Conservation (phyloP, 345 rosid genomes). For the thale cress (Arabidopsis thaliana) region DNA sequence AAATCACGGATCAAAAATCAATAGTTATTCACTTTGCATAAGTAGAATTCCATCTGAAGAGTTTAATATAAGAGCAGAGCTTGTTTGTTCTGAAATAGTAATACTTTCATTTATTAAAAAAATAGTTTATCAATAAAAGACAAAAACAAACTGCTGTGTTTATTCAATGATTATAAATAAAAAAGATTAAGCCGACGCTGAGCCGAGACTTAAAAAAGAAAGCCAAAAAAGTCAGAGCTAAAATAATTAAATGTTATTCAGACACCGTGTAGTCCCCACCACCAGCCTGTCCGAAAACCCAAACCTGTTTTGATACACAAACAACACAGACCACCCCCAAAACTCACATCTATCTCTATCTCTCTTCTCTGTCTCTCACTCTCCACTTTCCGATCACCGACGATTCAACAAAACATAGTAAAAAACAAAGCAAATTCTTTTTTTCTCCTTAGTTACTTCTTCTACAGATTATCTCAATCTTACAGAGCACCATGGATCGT, state of each 20-base stretch:
- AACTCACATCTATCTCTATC: slow-evolving; percentile 32
- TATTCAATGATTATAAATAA: slow-evolving; percentile 8
- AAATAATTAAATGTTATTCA: slow-evolving; percentile 11
- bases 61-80: slow-evolving; percentile 2
- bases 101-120: neutral
- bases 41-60: slow-evolving; percentile 2
- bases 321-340: slow-evolving; percentile 1
- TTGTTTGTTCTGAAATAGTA: slow-evolving; percentile 22
- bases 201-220: slow-evolving; percentile 5
- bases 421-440: neutral
- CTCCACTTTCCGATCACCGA: slow-evolving; percentile 35
- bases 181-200: slow-evolving; percentile 25
- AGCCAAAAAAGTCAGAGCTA: slow-evolving; percentile 41
- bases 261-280: slow-evolving; percentile 48
- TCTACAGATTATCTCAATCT: slow-evolving; percentile 17
- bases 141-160: slow-evolving; percentile 31
- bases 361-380: slow-evolving; percentile 29
- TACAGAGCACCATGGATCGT: slow-evolving; percentile 47
- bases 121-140: slow-evolving; percentile 7
- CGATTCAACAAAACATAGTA: slow-evolving; percentile 26
- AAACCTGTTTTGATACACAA: slow-evolving; percentile 38
- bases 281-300: slow-evolving; percentile 49
- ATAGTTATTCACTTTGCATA: slow-evolving; percentile 8
- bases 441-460: neutral
- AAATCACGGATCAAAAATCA: neutral